A percentile compares a stretch with the other conserved stretches of the same genome.
Evolutionary conservation across 1,139 yeast genomes (phyloP).

Genomic region (Hyphopichia wangnamkhiaoensis): DNA sequence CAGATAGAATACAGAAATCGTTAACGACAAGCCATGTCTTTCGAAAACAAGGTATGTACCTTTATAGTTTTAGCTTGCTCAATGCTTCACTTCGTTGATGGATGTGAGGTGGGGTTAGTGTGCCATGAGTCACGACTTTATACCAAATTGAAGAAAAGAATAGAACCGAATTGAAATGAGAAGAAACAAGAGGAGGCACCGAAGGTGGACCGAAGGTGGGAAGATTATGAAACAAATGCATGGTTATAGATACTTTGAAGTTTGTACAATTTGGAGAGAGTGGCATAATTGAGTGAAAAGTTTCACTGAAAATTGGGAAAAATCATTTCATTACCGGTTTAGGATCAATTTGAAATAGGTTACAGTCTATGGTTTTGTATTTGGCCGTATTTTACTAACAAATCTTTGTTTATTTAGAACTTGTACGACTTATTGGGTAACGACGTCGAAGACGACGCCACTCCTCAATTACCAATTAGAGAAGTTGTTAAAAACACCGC

Average conservation of each 20-base stretch:
- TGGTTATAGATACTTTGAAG: too few relatives aligned
- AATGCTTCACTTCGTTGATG: background rate
- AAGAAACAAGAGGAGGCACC: too few relatives aligned
- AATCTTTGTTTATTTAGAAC: conserved; percentile 27
- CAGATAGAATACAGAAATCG: conserved; percentile 6
- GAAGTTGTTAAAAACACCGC: conserved; percentile 83
- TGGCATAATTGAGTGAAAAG: background rate
- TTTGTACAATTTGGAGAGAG: too few relatives aligned
- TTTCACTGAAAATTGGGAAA: too few relatives aligned
- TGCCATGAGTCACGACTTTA: too few relatives aligned
- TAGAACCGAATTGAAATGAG: too few relatives aligned
- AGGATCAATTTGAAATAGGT: too few relatives aligned
- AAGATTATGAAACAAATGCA: too few relatives aligned
- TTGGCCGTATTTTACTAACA: conserved; percentile 26
- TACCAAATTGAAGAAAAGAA: too few relatives aligned
- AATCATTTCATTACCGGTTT: too few relatives aligned
- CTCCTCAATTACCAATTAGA: conserved; percentile 57
- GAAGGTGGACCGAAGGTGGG: too few relatives aligned
- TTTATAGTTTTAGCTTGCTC: background rate
- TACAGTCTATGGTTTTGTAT: background rate
- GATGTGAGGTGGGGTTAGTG: background rate
- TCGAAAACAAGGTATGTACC: conserved; percentile 51
- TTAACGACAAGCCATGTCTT: conserved; percentile 34
- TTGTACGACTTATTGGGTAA: conserved; percentile 58
- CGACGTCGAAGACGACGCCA: conserved; percentile 69